phyloP scores from a whole-genome alignment of 139 green algal genomes.

The Marvania coccoides region DNA sequence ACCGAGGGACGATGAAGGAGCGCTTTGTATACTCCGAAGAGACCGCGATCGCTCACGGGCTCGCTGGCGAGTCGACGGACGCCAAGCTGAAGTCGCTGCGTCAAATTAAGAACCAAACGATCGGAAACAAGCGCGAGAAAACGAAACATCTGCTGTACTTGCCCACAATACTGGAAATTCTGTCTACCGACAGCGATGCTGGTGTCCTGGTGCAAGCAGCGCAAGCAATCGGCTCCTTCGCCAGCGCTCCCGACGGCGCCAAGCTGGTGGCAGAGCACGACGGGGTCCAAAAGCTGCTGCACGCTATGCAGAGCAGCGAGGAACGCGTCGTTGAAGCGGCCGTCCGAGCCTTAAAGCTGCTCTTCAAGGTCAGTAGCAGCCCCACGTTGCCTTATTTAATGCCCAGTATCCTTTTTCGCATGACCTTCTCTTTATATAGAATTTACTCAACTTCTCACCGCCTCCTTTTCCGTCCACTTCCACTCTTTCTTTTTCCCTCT shows the following conservation, averaged over 20 bases:
- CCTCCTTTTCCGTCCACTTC: background rate
- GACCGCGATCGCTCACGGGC: background rate
- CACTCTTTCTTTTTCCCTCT: background rate
- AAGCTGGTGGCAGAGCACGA: slow-evolving; percentile 41
- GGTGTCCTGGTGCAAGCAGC: slow-evolving; percentile 37
- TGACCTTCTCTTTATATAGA: background rate
- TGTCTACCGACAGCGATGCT: slow-evolving; percentile 29
- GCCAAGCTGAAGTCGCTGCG: slow-evolving; percentile 37
- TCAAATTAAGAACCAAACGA: slow-evolving; percentile 64
- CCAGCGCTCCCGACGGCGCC: slow-evolving; percentile 38
- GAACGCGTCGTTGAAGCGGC: slow-evolving; percentile 48
- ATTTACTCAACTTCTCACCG: background rate
- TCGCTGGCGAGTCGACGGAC: slow-evolving; percentile 3
- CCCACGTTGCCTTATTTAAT: background rate
- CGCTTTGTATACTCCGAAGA: too few species aligned
- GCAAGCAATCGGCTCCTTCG: slow-evolving; percentile 37
- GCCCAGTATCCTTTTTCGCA: background rate
- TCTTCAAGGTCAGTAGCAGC: slow-evolving; percentile 34
- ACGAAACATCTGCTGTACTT: slow-evolving; percentile 49
- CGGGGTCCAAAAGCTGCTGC: slow-evolving; percentile 50
- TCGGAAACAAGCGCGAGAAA: slow-evolving; percentile 64
- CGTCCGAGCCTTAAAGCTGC: slow-evolving; percentile 47
- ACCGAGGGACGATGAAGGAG: too few species aligned
- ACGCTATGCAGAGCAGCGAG: slow-evolving; percentile 33
- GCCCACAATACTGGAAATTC: slow-evolving; percentile 39